Evolutionary conservation across 345 rosid genomes (phyloP), one percentile per base, ranked within the genome.

Genomic region (Kandelia obovata): DNA sequence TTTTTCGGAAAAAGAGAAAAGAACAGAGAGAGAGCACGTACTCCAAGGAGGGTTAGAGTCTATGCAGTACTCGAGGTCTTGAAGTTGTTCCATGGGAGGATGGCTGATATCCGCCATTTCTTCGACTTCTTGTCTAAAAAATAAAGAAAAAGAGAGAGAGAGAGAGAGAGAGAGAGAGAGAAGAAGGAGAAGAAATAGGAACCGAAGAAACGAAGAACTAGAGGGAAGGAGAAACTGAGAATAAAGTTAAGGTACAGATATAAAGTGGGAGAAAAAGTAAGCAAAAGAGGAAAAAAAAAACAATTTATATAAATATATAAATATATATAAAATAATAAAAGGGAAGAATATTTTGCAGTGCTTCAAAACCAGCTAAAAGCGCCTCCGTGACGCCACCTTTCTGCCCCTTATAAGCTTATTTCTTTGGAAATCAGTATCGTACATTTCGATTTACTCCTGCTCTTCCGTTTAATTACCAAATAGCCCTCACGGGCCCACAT

Each of bases 181-280:
- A n/a, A 19, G n/a, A 34, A 57, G 30, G 27, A 0, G 39, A 67
- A 34, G 30, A 58, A 16, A 15, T 0, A 43, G 1, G 17, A 43
- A 13, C 49, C 5, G 49, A 43, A 43, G 49, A 43, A 43, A 43
- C 16, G 49, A 58, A 5, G 53, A 37, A 25, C 55, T 57, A 62
- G 55, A 37, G 7, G 65, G 37, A 68, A 60, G 59, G 27, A 65
- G 65, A 63, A 64, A 75, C 74, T 51, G 53, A 53, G 75, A 78
- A 73, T 73, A 82, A 80, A 74, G 83, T 67, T 77, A 63, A 83
- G 80, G 75, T 57, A 64, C 70, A 81, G 90, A 88, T 73, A 85
- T 75, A 85, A 86, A 87, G 92, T 65, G 76, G 62, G 20, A 81
- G 69, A 53, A 62, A 72, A 80, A 71, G 78, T 25, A 31, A 69